Evolutionary conservation across 768 basidiomycete species (phyloP).

Genomic region (Botryobasidium botryosum): DNA sequence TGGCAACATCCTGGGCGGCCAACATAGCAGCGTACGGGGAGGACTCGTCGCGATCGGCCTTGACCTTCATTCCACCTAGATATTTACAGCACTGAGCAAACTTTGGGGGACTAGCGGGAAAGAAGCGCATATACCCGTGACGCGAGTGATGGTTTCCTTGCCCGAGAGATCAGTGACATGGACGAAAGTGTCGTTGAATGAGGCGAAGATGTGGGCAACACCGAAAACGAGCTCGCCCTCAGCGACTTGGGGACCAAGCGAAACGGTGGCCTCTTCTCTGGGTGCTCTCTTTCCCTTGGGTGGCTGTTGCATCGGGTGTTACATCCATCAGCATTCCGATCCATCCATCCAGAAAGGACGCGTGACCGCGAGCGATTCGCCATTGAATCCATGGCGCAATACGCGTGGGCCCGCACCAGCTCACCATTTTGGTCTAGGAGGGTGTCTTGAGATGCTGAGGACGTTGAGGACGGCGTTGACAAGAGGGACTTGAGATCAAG

Average conservation of each 20-base stretch:
- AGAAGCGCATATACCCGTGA: conserved; percentile 51
- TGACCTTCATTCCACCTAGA: conserved; percentile 97
- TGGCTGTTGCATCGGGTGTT: too few species aligned
- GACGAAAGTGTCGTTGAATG: conserved; percentile 99
- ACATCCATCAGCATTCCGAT: too few species aligned
- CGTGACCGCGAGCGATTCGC: too few species aligned
- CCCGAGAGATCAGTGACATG: conserved; percentile 98
- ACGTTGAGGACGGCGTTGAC: too few species aligned
- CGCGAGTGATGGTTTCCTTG: conserved; percentile 97
- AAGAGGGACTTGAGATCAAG: too few species aligned
- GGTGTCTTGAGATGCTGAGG: too few species aligned
- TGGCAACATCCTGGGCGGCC: conserved; percentile 92
- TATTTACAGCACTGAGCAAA: not conserved
- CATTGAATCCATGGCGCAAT: too few species aligned
- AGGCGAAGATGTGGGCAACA: conserved; percentile 96
- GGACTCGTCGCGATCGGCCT: conserved; percentile 99
- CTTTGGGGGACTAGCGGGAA: not conserved
- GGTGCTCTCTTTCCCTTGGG: conserved; percentile 69
- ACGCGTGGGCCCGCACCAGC: too few species aligned
- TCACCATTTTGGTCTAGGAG: too few species aligned
- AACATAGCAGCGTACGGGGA: conserved; percentile 96
- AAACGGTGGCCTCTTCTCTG: conserved; percentile 70
- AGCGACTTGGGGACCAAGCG: conserved; percentile 87
- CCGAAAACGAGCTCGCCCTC: conserved; percentile 97
- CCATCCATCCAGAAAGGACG: too few species aligned